Conservation (phyloP, 345 rosid genomes). For the Iberis pinnata region DNA sequence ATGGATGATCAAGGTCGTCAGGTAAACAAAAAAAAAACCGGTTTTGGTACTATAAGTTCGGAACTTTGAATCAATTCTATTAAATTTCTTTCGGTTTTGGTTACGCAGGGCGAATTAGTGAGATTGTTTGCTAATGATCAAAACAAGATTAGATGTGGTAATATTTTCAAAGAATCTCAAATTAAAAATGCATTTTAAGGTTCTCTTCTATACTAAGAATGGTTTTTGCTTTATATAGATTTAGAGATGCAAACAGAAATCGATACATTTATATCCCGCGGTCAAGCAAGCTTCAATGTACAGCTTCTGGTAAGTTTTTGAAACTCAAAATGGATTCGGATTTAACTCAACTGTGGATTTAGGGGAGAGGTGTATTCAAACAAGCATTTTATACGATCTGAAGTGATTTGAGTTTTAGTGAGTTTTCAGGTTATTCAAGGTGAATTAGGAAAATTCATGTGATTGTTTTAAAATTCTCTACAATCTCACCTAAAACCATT, state of each 20-base stretch:
- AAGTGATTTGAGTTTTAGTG: too few relatives aligned
- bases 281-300: constrained; percentile 62
- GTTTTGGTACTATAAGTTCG: background rate
- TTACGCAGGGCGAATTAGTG: constrained; percentile 79
- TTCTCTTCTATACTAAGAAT: constrained; percentile 3
- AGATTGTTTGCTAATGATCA: constrained; percentile 83
- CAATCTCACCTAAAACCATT: too few relatives aligned
- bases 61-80: background rate
- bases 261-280: constrained; percentile 46
- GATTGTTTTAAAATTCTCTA: too few relatives aligned
- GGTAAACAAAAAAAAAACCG: constrained; percentile 44
- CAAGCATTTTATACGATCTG: too few relatives aligned
- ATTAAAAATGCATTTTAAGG: background rate
- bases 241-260: constrained; percentile 74
- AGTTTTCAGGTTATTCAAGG: too few relatives aligned
- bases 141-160: constrained; percentile 90
- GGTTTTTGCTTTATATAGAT: constrained; percentile 39
- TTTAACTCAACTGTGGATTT: background rate
- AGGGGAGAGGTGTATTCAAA: too few relatives aligned
- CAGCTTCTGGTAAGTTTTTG: constrained; percentile 55
- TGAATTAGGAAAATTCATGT: too few relatives aligned
- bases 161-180: constrained; percentile 26
- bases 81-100: background rate
- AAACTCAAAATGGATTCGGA: background rate
- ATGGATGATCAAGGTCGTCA: constrained; percentile 97